These are phyloP conservation scores for Alternaria solani DNA, from an alignment of 2,329 filamentous ascomycete species.

Conservation along the genomic window DNA sequence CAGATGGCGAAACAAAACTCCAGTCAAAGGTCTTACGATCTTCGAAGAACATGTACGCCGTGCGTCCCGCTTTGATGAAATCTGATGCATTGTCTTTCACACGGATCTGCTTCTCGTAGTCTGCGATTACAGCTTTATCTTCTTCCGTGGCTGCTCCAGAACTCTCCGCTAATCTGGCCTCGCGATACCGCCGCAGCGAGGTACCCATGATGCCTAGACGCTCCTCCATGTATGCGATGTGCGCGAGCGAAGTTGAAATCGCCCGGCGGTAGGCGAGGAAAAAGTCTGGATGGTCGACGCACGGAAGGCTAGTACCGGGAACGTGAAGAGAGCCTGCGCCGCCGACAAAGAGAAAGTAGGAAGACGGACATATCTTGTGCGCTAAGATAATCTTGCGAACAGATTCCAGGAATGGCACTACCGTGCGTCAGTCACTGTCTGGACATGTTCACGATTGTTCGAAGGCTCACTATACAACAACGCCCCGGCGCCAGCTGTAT, in stretches of 20 bases:
- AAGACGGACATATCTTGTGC: slow-evolving; percentile 33
- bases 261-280: slow-evolving; percentile 48
- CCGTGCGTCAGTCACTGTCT: background rate
- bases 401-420: slow-evolving; percentile 48
- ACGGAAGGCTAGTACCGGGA: slow-evolving; percentile 28
- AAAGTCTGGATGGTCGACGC: slow-evolving; percentile 45
- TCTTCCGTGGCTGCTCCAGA: slow-evolving; percentile 25
- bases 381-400: slow-evolving; percentile 46
- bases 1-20: slow-evolving; percentile 46
- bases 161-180: slow-evolving; percentile 33
- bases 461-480: slow-evolving; percentile 40
- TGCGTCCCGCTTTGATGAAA: slow-evolving; percentile 46
- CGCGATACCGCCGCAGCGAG: slow-evolving; percentile 34
- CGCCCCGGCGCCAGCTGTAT: slow-evolving; percentile 39
- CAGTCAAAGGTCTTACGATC: slow-evolving; percentile 45
- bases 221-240: slow-evolving; percentile 48
- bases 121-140: slow-evolving; percentile 23
- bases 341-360: slow-evolving; percentile 49
- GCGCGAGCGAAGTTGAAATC: slow-evolving; percentile 45
- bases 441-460: background rate
- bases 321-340: slow-evolving; percentile 46
- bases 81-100: slow-evolving; percentile 36
- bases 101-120: slow-evolving; percentile 36
- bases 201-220: slow-evolving; percentile 43
- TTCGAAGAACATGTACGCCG: slow-evolving; percentile 50